Evolutionary conservation across 805 yeast species (phyloP).

Genomic region (Millerago galiae): DNA sequence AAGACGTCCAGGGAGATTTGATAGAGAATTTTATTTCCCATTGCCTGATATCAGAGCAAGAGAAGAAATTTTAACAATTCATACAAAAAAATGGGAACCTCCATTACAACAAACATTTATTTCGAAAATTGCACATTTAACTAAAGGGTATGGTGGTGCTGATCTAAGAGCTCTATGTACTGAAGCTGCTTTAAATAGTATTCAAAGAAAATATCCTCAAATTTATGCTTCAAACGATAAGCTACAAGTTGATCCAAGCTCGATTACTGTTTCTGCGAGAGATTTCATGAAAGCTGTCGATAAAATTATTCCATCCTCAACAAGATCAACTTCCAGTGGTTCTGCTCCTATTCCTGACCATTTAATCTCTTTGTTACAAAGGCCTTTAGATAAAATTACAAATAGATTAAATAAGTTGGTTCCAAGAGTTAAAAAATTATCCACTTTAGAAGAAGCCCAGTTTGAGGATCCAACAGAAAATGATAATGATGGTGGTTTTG

Average conservation of each 20-base stretch:
- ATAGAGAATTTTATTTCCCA: constrained; percentile 94
- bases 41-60: constrained; percentile 80
- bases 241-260: constrained; percentile 61
- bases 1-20: constrained; percentile 95
- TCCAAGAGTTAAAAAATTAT: constrained; percentile 50
- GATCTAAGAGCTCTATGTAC: constrained; percentile 92
- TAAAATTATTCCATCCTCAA: constrained; percentile 86
- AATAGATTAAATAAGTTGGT: constrained; percentile 47
- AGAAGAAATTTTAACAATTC: constrained; percentile 71
- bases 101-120: constrained; percentile 54
- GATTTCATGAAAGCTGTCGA: constrained; percentile 85
- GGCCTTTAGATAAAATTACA: constrained; percentile 41
- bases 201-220: constrained; percentile 90
- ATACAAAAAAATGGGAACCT: constrained; percentile 86
- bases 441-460: constrained; percentile 64
- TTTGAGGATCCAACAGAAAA: constrained; percentile 51
- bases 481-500: constrained; percentile 60
- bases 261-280: constrained; percentile 66
- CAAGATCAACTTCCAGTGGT: constrained; percentile 69
- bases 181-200: constrained; percentile 88
- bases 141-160: constrained; percentile 98
- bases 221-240: constrained; percentile 75
- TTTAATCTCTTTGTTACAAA: constrained; percentile 56
- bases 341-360: constrained; percentile 77
- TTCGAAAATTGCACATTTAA: constrained; percentile 62